Evolutionary conservation across 2,329 filamentous ascomycete species (phyloP), one percentile per base, ranked within the genome.

Genomic region (Colletotrichum trifolii): DNA sequence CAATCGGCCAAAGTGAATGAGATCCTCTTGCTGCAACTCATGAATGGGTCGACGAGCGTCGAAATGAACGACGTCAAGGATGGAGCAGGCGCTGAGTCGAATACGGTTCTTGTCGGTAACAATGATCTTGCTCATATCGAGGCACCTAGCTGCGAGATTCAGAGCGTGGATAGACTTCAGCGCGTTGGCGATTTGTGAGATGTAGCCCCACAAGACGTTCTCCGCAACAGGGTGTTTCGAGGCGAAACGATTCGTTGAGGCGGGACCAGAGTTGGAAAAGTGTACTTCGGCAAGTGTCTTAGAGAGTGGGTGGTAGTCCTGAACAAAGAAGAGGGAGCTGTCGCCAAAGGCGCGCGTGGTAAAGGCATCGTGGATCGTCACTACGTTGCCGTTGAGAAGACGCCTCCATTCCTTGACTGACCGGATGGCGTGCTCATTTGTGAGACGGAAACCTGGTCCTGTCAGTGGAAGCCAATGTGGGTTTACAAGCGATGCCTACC

Each of bases 331-430:
- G 59, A 99, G 85, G 3, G 96, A 98, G 77, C 93, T 97, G 76
- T 98, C 96, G 60, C 93, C 93, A 76, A 99, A 99, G 34, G 91
- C 92, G 67, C 94, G 85, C 11, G 93, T 96, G 0, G 96, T 99
- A 73, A 99, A 99, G 1, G 93, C 93, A 77, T 97, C 94, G 72
- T 97, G 90, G 8, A 97, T 87, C 0, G 90, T 91, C 36, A 98
- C 95, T 17, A 98, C 87, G 69, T 89, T 93, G 61, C 89, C 91
- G 72, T 91, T 95, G 73, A 87, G 86, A 53, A 99, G 87, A 64
- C 91, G 88, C 73, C 94, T 95, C 96, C 96, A 99, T 10, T 92
- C 89, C 71, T 94, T 93, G 60, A 96, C 91, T 1, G 91, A 89
- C 64, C 91, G 87, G 56, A 98, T 96, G 4, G 94, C 92, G 70